These are phyloP conservation scores for Populus hybrid DNA, from an alignment of 441 rosid species.

Conservation along the genomic window DNA sequence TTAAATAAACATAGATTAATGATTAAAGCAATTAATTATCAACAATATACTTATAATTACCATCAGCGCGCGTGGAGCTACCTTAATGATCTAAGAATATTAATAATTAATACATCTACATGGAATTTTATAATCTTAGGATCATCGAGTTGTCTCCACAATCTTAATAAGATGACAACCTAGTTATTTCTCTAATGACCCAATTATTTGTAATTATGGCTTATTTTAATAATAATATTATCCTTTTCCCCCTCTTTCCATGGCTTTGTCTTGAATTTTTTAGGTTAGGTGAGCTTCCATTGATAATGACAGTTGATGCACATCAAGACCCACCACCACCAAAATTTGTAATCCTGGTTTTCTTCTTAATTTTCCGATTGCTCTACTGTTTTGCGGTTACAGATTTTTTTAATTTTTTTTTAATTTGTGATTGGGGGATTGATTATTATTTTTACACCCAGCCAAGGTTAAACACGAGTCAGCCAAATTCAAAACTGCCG, in stretches of 20 bases:
- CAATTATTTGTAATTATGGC: conserved; percentile 16
- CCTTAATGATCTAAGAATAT: conserved; percentile 4
- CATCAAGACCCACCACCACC: conserved; percentile 11
- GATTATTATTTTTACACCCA: too few species aligned
- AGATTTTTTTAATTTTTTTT: too few species aligned
- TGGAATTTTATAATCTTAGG: neutral
- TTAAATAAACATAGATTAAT: neutral
- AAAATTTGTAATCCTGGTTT: neutral
- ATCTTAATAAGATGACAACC: conserved; percentile 25
- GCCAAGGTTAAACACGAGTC: neutral
- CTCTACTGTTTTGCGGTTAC: neutral
- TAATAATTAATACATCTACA: conserved; percentile 27
- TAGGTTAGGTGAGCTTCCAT: neutral
- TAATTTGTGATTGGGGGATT: too few species aligned
- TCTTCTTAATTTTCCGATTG: neutral
- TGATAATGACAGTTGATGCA: conserved; percentile 7
- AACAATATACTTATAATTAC: neutral
- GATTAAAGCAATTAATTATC: neutral
- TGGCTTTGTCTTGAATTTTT: conserved; percentile 1
- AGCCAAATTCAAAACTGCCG: too few species aligned
- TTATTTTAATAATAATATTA: neutral
- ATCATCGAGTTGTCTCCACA: conserved; percentile 35
- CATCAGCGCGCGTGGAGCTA: neutral
- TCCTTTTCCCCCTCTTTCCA: neutral
- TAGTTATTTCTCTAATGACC: conserved; percentile 21